Percentiles rank a stretch among this genome's conserved stretches.
Conservation (phyloP, 495 filamentous ascomycete genomes). For the Hypoxylon lienhwacheense region DNA sequence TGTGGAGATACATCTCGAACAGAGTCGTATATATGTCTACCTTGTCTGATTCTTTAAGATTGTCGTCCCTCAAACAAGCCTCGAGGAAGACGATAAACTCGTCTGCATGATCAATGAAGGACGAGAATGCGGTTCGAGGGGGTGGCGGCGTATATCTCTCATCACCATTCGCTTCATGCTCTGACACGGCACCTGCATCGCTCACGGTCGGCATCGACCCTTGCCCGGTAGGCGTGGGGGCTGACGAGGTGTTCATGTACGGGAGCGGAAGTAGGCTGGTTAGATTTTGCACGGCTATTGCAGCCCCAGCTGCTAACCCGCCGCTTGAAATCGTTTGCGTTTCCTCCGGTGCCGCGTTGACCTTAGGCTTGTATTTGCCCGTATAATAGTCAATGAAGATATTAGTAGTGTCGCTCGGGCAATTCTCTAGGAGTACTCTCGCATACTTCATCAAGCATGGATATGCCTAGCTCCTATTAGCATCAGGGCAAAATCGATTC, state of each 20-base stretch:
- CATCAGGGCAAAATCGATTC: neutral
- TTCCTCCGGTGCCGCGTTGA: constrained; percentile 60
- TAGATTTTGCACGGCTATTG: constrained; percentile 77
- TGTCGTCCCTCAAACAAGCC: constrained; percentile 69
- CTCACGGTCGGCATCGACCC: constrained; percentile 40
- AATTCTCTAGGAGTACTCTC: constrained; percentile 82
- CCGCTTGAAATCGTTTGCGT: constrained; percentile 45
- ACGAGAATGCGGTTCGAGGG: constrained; percentile 90
- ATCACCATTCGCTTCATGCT: constrained; percentile 35
- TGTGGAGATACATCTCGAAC: constrained; percentile 97
- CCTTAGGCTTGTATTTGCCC: constrained; percentile 74
- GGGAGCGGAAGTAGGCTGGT: constrained; percentile 81
- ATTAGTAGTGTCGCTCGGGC: constrained; percentile 74
- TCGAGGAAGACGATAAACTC: constrained; percentile 92
- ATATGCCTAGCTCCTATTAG: constrained; percentile 65
- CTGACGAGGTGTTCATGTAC: constrained; percentile 69
- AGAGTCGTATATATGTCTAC: constrained; percentile 90
- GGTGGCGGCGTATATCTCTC: constrained; percentile 69
- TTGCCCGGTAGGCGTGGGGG: constrained; percentile 47
- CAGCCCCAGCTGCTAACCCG: constrained; percentile 59
- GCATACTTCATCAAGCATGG: constrained; percentile 93
- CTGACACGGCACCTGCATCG: constrained; percentile 35
- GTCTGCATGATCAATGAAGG: constrained; percentile 89
- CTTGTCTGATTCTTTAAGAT: constrained; percentile 67
- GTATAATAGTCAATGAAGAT: constrained; percentile 94